Evolutionary conservation across 2,329 filamentous ascomycete species (phyloP).

Genomic region (Claviceps spartinae): DNA sequence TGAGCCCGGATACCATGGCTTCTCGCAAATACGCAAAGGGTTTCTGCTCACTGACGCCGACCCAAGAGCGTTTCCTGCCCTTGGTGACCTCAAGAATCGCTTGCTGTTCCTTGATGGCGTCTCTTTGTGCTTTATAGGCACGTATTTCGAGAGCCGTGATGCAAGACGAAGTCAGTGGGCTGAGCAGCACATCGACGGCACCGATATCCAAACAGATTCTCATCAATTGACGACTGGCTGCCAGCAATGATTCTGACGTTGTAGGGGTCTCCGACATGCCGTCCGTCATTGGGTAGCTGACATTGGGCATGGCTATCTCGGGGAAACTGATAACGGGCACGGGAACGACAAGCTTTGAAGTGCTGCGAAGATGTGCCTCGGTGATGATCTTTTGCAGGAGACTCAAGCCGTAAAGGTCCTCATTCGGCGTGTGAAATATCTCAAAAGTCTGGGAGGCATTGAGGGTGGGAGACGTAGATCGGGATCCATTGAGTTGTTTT

Average conservation of each 20-base stretch:
- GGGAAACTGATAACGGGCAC: slow-evolving; percentile 38
- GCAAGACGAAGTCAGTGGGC: slow-evolving; percentile 60
- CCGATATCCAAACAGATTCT: slow-evolving; percentile 72
- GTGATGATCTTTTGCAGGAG: slow-evolving; percentile 44
- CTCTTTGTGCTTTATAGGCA: slow-evolving; percentile 69
- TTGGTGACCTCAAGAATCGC: slow-evolving; percentile 58
- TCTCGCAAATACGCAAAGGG: slow-evolving; percentile 83
- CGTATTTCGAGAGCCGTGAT: slow-evolving; percentile 68
- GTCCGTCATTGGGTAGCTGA: slow-evolving; percentile 22
- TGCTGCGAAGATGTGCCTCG: slow-evolving; percentile 41
- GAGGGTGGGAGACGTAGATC: slow-evolving; percentile 33
- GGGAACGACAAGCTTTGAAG: slow-evolving; percentile 43
- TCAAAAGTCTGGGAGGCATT: slow-evolving; percentile 21
- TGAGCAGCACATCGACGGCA: slow-evolving; percentile 72
- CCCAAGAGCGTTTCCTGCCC: slow-evolving; percentile 79
- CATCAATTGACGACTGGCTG: slow-evolving; percentile 31
- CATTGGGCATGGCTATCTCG: slow-evolving; percentile 13
- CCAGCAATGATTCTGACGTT: slow-evolving; percentile 14
- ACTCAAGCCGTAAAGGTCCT: slow-evolving; percentile 40
- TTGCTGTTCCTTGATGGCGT: slow-evolving; percentile 59
- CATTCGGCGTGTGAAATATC: slow-evolving; percentile 26
- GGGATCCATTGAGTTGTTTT: slow-evolving; percentile 19
- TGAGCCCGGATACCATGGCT: slow-evolving; percentile 83
- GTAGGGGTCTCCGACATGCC: slow-evolving; percentile 23
- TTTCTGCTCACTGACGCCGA: slow-evolving; percentile 71